A percentile compares a stretch with the other conserved stretches of the same genome.
Evolutionary conservation across 331 rosid species (phyloP).

Genomic region (Telfairia occidentalis): DNA sequence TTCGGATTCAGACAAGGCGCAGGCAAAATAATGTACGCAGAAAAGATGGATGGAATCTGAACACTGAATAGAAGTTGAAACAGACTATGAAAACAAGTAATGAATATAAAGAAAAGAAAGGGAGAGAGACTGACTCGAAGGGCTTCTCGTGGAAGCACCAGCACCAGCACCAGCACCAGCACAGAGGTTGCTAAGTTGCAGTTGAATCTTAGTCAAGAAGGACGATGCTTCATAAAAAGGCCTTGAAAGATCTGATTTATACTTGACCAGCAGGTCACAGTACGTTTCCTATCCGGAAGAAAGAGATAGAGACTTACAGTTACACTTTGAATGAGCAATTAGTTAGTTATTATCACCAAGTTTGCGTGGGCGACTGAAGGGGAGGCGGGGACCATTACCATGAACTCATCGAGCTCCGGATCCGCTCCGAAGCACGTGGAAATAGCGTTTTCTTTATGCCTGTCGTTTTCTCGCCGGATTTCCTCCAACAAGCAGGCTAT

Average conservation of each 20-base stretch:
- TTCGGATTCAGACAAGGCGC: not conserved
- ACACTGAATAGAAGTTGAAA: not conserved
- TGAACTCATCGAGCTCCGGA: conserved; percentile 97
- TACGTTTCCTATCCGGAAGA: conserved; percentile 52
- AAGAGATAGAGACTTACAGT: not conserved
- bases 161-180: conserved; percentile 37
- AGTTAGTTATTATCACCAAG: not conserved
- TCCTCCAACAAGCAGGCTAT: conserved; percentile 64
- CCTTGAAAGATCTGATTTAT: conserved; percentile 65
- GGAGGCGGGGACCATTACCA: conserved; percentile 62
- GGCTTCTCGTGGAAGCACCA: conserved; percentile 30
- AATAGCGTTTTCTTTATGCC: conserved; percentile 32
- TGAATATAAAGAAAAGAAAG: conserved; percentile 5
- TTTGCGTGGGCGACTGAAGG: conserved; percentile 15
- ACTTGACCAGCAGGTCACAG: conserved; percentile 64
- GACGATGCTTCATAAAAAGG: conserved; percentile 85
- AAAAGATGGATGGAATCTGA: not conserved
- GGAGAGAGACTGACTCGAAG: conserved; percentile 50
- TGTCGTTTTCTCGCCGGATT: conserved; percentile 60
- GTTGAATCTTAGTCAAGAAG: conserved; percentile 68
- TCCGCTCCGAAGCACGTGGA: conserved; percentile 94
- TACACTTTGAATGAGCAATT: not conserved
- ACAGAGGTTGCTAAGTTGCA: conserved; percentile 62
- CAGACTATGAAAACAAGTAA: not conserved
- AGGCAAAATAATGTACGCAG: not conserved